phyloP scores from a whole-genome alignment of 2,329 filamentous ascomycete genomes.

The Penicillium sclerotigenum region DNA sequence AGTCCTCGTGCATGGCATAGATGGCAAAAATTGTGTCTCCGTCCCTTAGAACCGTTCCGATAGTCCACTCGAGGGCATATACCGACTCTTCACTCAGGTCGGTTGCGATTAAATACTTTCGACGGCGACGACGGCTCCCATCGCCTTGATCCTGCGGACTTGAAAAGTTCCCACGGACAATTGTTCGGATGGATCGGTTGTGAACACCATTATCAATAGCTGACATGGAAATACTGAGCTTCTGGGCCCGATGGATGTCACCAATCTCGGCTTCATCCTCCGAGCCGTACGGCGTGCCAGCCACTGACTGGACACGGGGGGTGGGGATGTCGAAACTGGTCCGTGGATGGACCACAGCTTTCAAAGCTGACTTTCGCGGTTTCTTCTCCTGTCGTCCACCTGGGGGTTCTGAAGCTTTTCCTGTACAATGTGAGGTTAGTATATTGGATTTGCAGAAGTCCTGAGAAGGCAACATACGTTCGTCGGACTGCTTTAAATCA shows the following conservation, averaged over 20 bases:
- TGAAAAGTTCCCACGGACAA: conserved; percentile 81
- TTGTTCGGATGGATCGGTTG: conserved; percentile 80
- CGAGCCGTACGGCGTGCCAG: conserved; percentile 67
- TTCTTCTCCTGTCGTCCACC: conserved; percentile 37
- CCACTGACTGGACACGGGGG: conserved; percentile 54
- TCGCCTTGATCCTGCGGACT: conserved; percentile 71
- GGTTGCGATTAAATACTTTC: conserved; percentile 93
- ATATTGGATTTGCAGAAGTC: neutral
- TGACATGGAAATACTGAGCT: conserved; percentile 75
- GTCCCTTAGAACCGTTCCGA: conserved; percentile 89
- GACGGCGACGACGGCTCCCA: conserved; percentile 71
- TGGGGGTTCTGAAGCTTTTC: conserved; percentile 10
- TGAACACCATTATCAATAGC: conserved; percentile 69
- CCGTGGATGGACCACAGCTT: conserved; percentile 67
- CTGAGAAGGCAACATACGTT: conserved; percentile 54
- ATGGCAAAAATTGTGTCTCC: conserved; percentile 92
- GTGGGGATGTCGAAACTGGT: conserved; percentile 72
- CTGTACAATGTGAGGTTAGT: conserved; percentile 8
- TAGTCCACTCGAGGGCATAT: conserved; percentile 95
- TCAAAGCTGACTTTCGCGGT: conserved; percentile 36
- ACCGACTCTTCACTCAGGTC: conserved; percentile 92
- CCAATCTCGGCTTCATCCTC: conserved; percentile 81
- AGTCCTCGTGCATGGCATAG: conserved; percentile 89
- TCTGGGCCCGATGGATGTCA: conserved; percentile 85
- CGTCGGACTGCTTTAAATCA: conserved; percentile 68